Conservation (phyloP, 192 early-diverging fungal species). For the Gonapodya sp. region DNA sequence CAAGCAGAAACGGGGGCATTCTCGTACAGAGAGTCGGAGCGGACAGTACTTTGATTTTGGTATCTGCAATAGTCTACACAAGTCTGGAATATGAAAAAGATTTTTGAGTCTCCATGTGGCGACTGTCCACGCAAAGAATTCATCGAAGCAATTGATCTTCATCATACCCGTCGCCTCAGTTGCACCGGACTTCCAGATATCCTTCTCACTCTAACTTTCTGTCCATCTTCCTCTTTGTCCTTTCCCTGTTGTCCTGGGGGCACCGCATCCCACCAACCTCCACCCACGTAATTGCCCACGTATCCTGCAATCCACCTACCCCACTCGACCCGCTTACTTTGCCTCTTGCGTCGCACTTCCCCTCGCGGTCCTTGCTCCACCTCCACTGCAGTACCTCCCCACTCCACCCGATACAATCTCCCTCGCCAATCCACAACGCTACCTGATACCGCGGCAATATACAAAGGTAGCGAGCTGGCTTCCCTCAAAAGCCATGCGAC, state of each 20-base stretch:
- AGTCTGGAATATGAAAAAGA: too few species aligned
- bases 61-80: too few species aligned
- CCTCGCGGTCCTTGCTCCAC: not conserved
- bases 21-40: too few species aligned
- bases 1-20: not conserved
- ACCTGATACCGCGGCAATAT: conserved; percentile 68
- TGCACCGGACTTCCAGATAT: not conserved
- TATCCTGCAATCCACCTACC: not conserved
- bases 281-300: not conserved
- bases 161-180: not conserved
- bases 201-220: not conserved
- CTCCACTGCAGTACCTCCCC: conserved; percentile 45
- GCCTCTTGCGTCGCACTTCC: not conserved
- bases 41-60: too few species aligned
- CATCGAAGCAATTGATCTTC: not conserved
- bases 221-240: not conserved
- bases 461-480: conserved; percentile 71
- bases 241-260: not conserved
- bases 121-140: too few species aligned
- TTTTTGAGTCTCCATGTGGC: too few species aligned
- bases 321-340: not conserved
- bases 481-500: conserved; percentile 79
- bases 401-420: conserved; percentile 44
- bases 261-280: conserved; percentile 1
- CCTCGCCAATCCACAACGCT: conserved; percentile 84